phyloP scores from a whole-genome alignment of 1,284 basidiomycete species.

The Malassezia dermatis region DNA sequence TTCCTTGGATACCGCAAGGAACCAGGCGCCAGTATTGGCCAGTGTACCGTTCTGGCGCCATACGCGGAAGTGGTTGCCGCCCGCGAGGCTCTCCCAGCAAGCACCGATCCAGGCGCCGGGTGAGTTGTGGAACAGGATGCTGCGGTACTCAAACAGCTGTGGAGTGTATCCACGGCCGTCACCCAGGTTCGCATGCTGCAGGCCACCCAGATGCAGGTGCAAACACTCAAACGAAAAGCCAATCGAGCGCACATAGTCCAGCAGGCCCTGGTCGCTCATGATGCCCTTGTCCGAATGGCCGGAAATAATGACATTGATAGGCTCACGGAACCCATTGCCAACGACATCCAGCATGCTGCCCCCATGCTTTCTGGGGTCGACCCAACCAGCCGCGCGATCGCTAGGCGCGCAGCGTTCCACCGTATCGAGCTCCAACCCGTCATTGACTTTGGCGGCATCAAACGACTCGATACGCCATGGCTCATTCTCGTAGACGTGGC shows the following conservation, averaged over 20 bases:
- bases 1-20: constrained; percentile 46
- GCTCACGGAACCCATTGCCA: constrained; percentile 73
- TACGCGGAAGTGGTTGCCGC: constrained; percentile 47
- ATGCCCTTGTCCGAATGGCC: constrained; percentile 65
- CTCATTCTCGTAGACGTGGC: not conserved
- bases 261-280: constrained; percentile 62
- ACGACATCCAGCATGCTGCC: constrained; percentile 48
- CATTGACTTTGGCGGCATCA: constrained; percentile 23
- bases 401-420: not conserved
- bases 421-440: constrained; percentile 19
- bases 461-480: constrained; percentile 4
- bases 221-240: constrained; percentile 70
- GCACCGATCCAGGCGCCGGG: constrained; percentile 44
- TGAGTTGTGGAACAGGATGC: constrained; percentile 38
- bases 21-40: constrained; percentile 48
- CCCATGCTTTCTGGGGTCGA: constrained; percentile 23
- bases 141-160: constrained; percentile 46
- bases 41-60: constrained; percentile 49
- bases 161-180: constrained; percentile 60
- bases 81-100: constrained; percentile 42
- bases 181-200: constrained; percentile 69
- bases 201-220: constrained; percentile 62
- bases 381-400: constrained; percentile 20
- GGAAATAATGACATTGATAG: constrained; percentile 77
- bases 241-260: constrained; percentile 62